Base-by-base conservation (phyloP, 768 basidiomycete species). In the Kwoniella shandongensis region DNA sequence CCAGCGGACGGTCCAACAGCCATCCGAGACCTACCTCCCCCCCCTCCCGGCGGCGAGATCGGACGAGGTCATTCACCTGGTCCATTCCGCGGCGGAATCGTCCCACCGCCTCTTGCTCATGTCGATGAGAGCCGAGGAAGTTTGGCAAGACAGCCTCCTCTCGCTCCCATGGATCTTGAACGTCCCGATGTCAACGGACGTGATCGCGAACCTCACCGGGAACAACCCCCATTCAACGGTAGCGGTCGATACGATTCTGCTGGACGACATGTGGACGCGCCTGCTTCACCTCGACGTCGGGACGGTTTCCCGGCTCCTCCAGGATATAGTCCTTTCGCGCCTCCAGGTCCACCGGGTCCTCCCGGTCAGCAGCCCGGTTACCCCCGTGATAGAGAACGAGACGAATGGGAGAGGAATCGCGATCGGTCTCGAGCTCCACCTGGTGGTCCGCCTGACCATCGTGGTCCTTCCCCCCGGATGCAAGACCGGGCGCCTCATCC, bases 401-500 rank as follows among this genome's bases (percentile, higher is more conserved):
- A 67, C 30, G 71, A 79, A 7, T 79, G 79, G 65, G 81, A 79
- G 30, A 78, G 81, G 13, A 87, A 86, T 2, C 13, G 60, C 45
- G 45, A 66, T n/a, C 32, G 59, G 53, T 44, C 56, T 27, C 51
- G 61, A 26, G 82, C 84, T 17, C 85, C 86, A 6, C 79, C 61
- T 4, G 40, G 57, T 17, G 54, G 53, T n/a, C 52, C 54, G 10
- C 29, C 48, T 26, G 59, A 62, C 32, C 56, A 59, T 44, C 54
- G 61, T 32, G 63, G 63, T 29, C 60, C 63, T 20, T 65, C 70
- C 17, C 59, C 63, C 17, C 47, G 67, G 40, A 53, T 70, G 50
- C 62, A 51, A 13, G 65, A 66, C 12, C 81, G 6, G 82, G 84
- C 42, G 78, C 83, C 35, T 30, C 82, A 84, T 27, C 85, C 86